Percentiles rank a stretch among this genome's conserved stretches.
Evolutionary conservation across 805 yeast species (phyloP).

Genomic region (Ogataea wickerhamii): DNA sequence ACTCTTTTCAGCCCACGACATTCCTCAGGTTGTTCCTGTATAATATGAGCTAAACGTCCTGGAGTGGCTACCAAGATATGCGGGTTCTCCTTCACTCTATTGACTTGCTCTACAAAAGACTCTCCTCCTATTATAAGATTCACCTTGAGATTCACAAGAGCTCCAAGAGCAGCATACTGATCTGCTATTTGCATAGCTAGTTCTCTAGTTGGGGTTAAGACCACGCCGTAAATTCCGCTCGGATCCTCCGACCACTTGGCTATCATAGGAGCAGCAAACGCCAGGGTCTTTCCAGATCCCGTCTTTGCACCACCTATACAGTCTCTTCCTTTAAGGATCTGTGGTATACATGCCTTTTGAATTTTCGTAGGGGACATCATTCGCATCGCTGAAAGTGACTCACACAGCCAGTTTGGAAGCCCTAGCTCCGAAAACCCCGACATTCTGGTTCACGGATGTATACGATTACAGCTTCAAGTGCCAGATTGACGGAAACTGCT

Average conservation of each 20-base stretch:
- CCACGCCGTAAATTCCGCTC: slow-evolving; percentile 82
- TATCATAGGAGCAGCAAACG: slow-evolving; percentile 97
- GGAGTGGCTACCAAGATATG: slow-evolving; percentile 97
- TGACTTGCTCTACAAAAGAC: slow-evolving; percentile 84
- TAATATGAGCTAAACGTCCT: slow-evolving; percentile 88
- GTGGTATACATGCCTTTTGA: slow-evolving; percentile 86
- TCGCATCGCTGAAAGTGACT: slow-evolving; percentile 76
- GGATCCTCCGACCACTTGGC: slow-evolving; percentile 96
- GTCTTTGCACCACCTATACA: slow-evolving; percentile 99
- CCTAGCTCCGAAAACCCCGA: slow-evolving; percentile 48
- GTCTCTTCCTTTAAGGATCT: slow-evolving; percentile 76
- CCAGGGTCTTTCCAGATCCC: slow-evolving; percentile 96
- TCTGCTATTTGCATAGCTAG: slow-evolving; percentile 96
- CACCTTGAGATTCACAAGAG: slow-evolving; percentile 81
- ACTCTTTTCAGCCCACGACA: slow-evolving; percentile 73
- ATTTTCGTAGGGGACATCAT: slow-evolving; percentile 82
- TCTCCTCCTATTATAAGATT: slow-evolving; percentile 91
- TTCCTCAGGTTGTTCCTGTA: slow-evolving; percentile 86
- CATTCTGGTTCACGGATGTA: slow-evolving; percentile 7
- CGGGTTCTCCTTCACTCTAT: slow-evolving; percentile 76
- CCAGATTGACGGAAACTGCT: too few species aligned
- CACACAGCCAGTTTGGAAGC: slow-evolving; percentile 80
- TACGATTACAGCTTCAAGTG: too few species aligned
- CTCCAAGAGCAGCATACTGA: slow-evolving; percentile 90
- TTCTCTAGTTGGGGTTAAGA: slow-evolving; percentile 91